Evolutionary conservation across 225 moss, liverwort and hornwort genomes (phyloP), one percentile per base, ranked within the genome.

Genomic region (Pseudoscleropodium purum): DNA sequence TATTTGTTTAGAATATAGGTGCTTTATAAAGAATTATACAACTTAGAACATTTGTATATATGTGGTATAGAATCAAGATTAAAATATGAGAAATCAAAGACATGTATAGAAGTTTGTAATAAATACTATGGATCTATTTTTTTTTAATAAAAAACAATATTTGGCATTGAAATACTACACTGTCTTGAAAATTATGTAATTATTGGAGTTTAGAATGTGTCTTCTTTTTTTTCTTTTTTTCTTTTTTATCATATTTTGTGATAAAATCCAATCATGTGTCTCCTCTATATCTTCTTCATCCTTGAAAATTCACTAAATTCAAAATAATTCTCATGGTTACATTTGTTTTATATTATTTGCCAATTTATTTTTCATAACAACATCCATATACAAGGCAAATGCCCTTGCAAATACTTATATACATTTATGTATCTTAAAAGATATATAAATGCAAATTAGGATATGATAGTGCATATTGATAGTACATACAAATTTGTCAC

Each of bases 391-490:
- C 2, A 49, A 33, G 20, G 33, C 19, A 75, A 51, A 76, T 1
- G 7, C 7, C 31, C 5, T 45, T 0, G 1, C 16, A 43, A 43
- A 45, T 2, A 1, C 45, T 45, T 45, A 0, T 17, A 3, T 27
- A 45, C 17, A 29, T 17, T 75, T 2, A 1, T 13, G 2, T 33
- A 13, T 19, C 20, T 33, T 49, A 1, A 20, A 33, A 31, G 11
- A 30, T 18, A 5, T 43, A 16, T 5, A n/a, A 17, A 45, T 73
- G 3, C 10, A 45, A 45, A 5, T 45, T 2, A 12, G 7, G 0
- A 75, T 49, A 20, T 75, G 2, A 75, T 74, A 49, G 2, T 49
- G 49, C 12, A 33, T 2, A 12, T 33, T 33, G 12, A 49, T 75
- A 49, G 9, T 74, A 3, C 5, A 1, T 43, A 45, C 5, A 29